Percentiles rank a stretch among this genome's conserved stretches.
Conservation (phyloP, 305 asterid genomes). For the Petunia hybrid region DNA sequence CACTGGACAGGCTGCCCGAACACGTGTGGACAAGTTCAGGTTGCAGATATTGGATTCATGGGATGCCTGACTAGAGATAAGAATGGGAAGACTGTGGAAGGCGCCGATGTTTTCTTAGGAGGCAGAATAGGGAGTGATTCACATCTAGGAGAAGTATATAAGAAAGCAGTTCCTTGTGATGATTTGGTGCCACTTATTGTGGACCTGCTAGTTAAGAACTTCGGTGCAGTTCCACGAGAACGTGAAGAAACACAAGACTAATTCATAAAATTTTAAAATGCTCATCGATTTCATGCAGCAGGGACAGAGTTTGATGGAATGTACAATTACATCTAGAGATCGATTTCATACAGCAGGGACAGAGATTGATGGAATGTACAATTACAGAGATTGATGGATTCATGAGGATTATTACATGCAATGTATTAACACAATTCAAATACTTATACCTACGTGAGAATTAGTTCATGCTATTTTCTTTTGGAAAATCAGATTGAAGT, state of each 20-base stretch:
- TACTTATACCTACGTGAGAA: background rate
- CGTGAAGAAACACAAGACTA: constrained; percentile 76
- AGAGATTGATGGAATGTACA: background rate
- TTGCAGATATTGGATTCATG: constrained; percentile 98
- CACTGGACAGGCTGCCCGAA: constrained; percentile 99
- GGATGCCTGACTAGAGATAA: constrained; percentile 85
- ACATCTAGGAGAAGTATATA: constrained; percentile 87
- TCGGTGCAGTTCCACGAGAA: constrained; percentile 78
- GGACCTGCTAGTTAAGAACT: constrained; percentile 67
- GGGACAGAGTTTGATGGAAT: background rate
- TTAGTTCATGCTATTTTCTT: background rate
- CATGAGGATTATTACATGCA: background rate
- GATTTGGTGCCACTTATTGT: constrained; percentile 81
- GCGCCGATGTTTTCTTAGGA: constrained; percentile 83
- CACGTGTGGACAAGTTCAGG: constrained; percentile 90
- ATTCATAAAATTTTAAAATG: background rate
- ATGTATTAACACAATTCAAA: constrained; percentile 9
- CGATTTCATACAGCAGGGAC: background rate
- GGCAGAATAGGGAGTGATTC: constrained; percentile 95
- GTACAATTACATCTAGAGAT: background rate
- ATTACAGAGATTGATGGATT: background rate
- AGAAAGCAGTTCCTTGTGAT: constrained; percentile 89
- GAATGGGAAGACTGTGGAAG: constrained; percentile 77
- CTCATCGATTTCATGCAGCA: background rate
- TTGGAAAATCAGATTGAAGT: background rate